Conservation (phyloP, 768 basidiomycete species). For the Rhodotorula paludigena region DNA sequence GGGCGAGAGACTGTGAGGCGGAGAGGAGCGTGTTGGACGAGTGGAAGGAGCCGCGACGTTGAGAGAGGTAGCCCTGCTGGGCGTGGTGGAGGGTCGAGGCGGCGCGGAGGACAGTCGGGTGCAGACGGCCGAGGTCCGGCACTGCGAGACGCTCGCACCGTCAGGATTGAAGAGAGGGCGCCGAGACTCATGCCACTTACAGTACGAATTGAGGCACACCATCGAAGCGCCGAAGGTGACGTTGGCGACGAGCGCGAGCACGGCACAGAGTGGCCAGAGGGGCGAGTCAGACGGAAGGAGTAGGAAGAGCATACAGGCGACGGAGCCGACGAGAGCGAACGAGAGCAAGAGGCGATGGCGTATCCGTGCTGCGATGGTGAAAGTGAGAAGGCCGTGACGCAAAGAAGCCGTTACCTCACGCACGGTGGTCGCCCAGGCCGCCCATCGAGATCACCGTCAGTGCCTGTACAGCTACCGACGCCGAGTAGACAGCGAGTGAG, state of each 20-base stretch:
- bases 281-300: conserved; percentile 65
- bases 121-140: conserved; percentile 13
- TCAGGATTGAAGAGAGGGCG: background rate
- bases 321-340: conserved; percentile 69
- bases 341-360: conserved; percentile 71
- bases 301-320: conserved; percentile 66
- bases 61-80: background rate
- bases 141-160: conserved; percentile 60
- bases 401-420: conserved; percentile 44
- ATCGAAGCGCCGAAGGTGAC: conserved; percentile 78
- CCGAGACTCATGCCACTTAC: background rate
- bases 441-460: conserved; percentile 94
- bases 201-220: conserved; percentile 86
- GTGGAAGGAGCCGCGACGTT: background rate
- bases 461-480: conserved; percentile 82
- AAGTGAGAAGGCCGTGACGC: background rate
- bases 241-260: conserved; percentile 72
- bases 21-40: conserved; percentile 43
- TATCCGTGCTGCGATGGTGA: conserved; percentile 53
- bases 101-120: background rate
- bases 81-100: background rate
- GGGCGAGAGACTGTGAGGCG: conserved; percentile 56
- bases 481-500: conserved; percentile 81
- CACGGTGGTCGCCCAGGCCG: conserved; percentile 82
- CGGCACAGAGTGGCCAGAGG: conserved; percentile 63